These are phyloP conservation scores for Dichotomocladium elegans DNA, from an alignment of 371 early-diverging fungal species.

Conservation along the genomic window DNA sequence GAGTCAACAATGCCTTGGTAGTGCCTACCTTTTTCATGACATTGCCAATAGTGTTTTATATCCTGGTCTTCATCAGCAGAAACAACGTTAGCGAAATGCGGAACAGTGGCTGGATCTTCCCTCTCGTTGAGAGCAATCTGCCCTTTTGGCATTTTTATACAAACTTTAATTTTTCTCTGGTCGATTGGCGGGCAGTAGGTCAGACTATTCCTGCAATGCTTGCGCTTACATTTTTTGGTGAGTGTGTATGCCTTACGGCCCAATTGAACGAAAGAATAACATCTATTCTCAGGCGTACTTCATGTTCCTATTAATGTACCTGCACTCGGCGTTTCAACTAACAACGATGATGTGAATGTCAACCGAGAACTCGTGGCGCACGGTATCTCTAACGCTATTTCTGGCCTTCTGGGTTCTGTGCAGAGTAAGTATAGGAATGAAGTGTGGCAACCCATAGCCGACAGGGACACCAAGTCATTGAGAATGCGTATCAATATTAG, in stretches of 20 bases:
- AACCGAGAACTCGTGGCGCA: slow-evolving; percentile 95
- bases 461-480: too few species aligned
- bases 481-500: slow-evolving; percentile 15
- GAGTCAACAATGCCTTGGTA: slow-evolving; percentile 61
- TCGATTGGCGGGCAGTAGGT: slow-evolving; percentile 76
- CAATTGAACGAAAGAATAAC: not conserved
- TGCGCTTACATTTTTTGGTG: slow-evolving; percentile 91
- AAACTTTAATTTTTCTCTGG: slow-evolving; percentile 66
- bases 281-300: slow-evolving; percentile 54
- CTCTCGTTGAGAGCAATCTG: slow-evolving; percentile 60
- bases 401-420: slow-evolving; percentile 75
- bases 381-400: slow-evolving; percentile 82
- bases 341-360: slow-evolving; percentile 79
- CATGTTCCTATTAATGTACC: slow-evolving; percentile 96
- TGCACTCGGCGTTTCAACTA: slow-evolving; percentile 88
- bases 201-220: slow-evolving; percentile 86
- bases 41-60: slow-evolving; percentile 80
- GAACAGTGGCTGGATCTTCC: slow-evolving; percentile 83
- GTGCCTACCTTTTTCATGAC: slow-evolving; percentile 84
- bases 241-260: not conserved
- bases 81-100: slow-evolving; percentile 67
- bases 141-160: slow-evolving; percentile 89
- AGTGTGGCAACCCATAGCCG: not conserved
- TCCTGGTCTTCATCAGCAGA: slow-evolving; percentile 53
- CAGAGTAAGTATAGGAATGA: slow-evolving; percentile 55